Conservation (phyloP, 345 rosid genomes). For the Eucalyptus polyanthemos region DNA sequence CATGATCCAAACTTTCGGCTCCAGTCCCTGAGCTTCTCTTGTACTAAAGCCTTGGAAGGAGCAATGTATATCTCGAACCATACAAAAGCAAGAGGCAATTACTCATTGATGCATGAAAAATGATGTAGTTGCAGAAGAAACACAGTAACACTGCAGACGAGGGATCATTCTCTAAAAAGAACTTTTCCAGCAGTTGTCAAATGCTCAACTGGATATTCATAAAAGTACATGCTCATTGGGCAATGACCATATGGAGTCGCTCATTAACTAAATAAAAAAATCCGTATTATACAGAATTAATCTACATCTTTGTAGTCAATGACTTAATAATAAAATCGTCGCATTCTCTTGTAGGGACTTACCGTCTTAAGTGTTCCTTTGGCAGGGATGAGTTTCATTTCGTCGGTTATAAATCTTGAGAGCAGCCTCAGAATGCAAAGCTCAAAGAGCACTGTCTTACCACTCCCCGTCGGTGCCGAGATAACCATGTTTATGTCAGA, state of each 20-base stretch:
- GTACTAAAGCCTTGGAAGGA: slow-evolving; percentile 95
- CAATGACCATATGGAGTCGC: not conserved
- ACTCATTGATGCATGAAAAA: not conserved
- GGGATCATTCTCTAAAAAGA: not conserved
- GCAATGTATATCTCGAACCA: slow-evolving; percentile 68
- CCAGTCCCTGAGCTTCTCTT: slow-evolving; percentile 94
- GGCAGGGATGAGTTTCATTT: slow-evolving; percentile 47
- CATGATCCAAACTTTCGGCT: slow-evolving; percentile 68
- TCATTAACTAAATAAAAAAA: not conserved
- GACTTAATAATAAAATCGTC: not conserved
- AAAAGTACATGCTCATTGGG: not conserved
- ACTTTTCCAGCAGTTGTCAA: not conserved
- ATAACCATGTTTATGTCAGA: slow-evolving; percentile 87
- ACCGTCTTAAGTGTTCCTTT: slow-evolving; percentile 92
- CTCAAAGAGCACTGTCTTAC: slow-evolving; percentile 92
- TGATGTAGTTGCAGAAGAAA: not conserved
- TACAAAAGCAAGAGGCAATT: slow-evolving; percentile 4
- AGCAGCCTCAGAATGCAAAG: slow-evolving; percentile 87
- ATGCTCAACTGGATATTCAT: not conserved
- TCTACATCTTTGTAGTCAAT: not conserved
- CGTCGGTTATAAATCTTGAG: slow-evolving; percentile 49
- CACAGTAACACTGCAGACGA: not conserved
- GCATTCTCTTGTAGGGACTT: slow-evolving; percentile 1
- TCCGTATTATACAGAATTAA: not conserved
- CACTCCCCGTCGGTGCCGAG: slow-evolving; percentile 99